A percentile compares a stretch with the other conserved stretches of the same genome.
These are phyloP conservation scores for Gaertneriomyces semiglobifer DNA, from an alignment of 192 early-diverging fungal genomes.

Conservation along the genomic window DNA sequence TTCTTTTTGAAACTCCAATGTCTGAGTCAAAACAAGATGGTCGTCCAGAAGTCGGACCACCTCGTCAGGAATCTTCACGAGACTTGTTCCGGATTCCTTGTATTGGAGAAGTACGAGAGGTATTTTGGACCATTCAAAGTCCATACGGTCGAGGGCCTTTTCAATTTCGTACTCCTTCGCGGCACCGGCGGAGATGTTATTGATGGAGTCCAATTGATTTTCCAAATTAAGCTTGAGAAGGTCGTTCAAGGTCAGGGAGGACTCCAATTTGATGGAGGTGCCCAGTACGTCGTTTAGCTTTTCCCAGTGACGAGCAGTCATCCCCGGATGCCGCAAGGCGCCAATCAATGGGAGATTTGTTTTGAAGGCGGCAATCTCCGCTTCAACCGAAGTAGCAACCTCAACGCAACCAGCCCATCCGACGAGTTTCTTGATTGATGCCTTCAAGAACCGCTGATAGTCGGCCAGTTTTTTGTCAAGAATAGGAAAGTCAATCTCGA, in stretches of 20 bases:
- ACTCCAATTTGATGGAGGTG: slow-evolving; percentile 50
- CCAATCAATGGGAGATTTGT: slow-evolving; percentile 58
- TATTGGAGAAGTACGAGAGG: slow-evolving; percentile 54
- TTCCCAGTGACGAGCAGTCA: slow-evolving; percentile 62
- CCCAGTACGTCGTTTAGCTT: slow-evolving; percentile 49
- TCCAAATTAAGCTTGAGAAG: slow-evolving; percentile 53
- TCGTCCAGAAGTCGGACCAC: slow-evolving; percentile 54
- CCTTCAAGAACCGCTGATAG: slow-evolving; percentile 55
- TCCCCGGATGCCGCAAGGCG: slow-evolving; percentile 58
- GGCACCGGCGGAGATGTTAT: slow-evolving; percentile 59
- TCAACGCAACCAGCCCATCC: slow-evolving; percentile 44
- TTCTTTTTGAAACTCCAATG: slow-evolving; percentile 58
- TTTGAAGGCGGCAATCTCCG: slow-evolving; percentile 63
- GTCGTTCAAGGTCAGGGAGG: slow-evolving; percentile 46
- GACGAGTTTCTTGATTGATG: slow-evolving; percentile 57
- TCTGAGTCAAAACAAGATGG: slow-evolving; percentile 64
- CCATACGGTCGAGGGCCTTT: slow-evolving; percentile 60
- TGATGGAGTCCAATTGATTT: slow-evolving; percentile 50
- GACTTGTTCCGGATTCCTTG: slow-evolving; percentile 60
- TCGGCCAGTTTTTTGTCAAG: slow-evolving; percentile 57
- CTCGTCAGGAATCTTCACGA: slow-evolving; percentile 61
- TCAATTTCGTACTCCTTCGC: slow-evolving; percentile 65
- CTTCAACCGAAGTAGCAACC: slow-evolving; percentile 52
- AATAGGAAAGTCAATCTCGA: slow-evolving; percentile 55
- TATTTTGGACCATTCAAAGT: slow-evolving; percentile 54